Evolutionary conservation across 495 filamentous ascomycete genomes (phyloP).

Genomic region (Penicillium antarcticum): DNA sequence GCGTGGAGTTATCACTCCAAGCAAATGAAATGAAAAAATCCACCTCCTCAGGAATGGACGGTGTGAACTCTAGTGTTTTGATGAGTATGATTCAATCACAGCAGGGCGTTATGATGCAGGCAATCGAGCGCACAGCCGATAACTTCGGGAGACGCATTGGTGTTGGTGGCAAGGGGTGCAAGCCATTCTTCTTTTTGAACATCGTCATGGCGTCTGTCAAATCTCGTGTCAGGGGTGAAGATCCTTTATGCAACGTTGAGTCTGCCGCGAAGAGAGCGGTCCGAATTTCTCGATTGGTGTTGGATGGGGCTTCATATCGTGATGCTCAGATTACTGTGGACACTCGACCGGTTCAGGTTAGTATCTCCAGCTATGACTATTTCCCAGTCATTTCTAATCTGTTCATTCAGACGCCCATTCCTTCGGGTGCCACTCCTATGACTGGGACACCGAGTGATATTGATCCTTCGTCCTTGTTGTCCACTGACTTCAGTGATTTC

Average conservation of each 20-base stretch:
- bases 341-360: constrained; percentile 8
- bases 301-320: constrained; percentile 23
- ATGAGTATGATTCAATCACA: constrained; percentile 38
- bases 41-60: constrained; percentile 9
- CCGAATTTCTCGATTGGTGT: constrained; percentile 20
- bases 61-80: constrained; percentile 24
- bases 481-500: constrained; percentile 26
- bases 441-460: constrained; percentile 23
- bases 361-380: neutral
- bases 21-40: constrained; percentile 25
- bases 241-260: constrained; percentile 27
- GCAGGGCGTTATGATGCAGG: constrained; percentile 33
- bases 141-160: constrained; percentile 30
- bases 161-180: constrained; percentile 29
- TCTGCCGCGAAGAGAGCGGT: constrained; percentile 22
- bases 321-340: constrained; percentile 20
- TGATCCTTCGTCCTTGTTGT: constrained; percentile 25
- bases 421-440: constrained; percentile 8
- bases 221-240: constrained; percentile 35
- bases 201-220: constrained; percentile 34
- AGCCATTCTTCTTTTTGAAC: constrained; percentile 34
- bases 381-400: neutral
- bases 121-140: constrained; percentile 31
- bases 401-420: constrained; percentile 5
- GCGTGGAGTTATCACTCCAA: constrained; percentile 36